Evolutionary conservation across 441 rosid species (phyloP).

Genomic region (Isatis lusitanica): DNA sequence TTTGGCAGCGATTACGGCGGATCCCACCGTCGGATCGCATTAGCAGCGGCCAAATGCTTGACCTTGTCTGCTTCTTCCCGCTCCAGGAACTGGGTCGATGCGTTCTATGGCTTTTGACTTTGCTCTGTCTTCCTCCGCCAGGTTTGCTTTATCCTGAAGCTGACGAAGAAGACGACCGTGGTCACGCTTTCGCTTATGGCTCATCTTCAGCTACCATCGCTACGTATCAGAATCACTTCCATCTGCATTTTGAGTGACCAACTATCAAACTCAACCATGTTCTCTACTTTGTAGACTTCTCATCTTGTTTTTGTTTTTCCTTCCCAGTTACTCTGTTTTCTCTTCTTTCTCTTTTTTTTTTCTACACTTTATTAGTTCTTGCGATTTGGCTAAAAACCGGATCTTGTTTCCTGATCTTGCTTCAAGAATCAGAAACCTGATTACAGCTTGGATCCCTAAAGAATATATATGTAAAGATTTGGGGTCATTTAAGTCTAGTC

Average conservation of each 20-base stretch:
- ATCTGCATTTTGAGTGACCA: slow-evolving; percentile 58
- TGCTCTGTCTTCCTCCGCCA: slow-evolving; percentile 62
- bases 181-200: slow-evolving; percentile 7
- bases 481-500: background rate
- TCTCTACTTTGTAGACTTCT: slow-evolving; percentile 16
- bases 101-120: slow-evolving; percentile 59
- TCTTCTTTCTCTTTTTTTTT: background rate
- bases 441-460: background rate
- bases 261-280: too few relatives aligned
- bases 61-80: slow-evolving; percentile 67
- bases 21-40: slow-evolving; percentile 49
- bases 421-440: background rate
- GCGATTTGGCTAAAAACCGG: background rate
- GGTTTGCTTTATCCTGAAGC: slow-evolving; percentile 43
- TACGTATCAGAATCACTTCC: slow-evolving; percentile 40
- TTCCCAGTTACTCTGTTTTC: background rate
- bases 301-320: background rate
- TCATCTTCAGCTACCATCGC: slow-evolving; percentile 29
- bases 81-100: slow-evolving; percentile 59
- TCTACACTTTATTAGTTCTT: background rate
- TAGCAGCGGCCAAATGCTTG: slow-evolving; percentile 55
- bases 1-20: slow-evolving; percentile 51
- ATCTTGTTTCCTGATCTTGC: background rate
- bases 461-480: background rate
- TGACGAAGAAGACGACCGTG: slow-evolving; percentile 26